A percentile compares a stretch with the other conserved stretches of the same genome.
Evolutionary conservation across 78 protist genomes (phyloP).

Genomic region (Trichosphaerium sp.): DNA sequence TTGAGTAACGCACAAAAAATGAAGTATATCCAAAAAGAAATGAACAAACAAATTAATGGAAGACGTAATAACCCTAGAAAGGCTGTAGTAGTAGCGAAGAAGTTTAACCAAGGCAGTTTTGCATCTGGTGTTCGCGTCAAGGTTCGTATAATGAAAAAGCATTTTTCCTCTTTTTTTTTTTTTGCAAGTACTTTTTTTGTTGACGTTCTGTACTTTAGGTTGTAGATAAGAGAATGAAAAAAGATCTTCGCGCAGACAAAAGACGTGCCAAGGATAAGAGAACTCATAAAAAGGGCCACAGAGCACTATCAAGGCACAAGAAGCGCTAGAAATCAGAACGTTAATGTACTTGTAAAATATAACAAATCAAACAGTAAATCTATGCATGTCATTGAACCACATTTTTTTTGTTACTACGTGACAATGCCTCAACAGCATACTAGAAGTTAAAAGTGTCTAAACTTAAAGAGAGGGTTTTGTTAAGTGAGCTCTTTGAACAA

Average conservation of each 20-base stretch:
- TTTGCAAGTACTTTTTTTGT: no score
- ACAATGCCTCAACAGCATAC: no score
- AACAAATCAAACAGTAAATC: no score
- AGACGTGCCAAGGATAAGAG: not conserved
- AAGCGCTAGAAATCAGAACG: no score
- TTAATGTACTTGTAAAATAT: no score
- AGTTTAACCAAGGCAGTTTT: not conserved
- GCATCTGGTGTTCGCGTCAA: not conserved
- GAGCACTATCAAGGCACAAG: no score
- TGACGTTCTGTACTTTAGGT: constrained; percentile 13
- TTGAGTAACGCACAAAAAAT: constrained; percentile 7
- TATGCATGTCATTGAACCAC: no score
- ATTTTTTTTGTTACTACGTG: no score
- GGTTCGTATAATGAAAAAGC: not conserved
- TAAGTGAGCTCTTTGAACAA: no score
- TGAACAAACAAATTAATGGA: not conserved
- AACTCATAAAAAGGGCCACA: no score
- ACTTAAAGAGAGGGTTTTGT: no score
- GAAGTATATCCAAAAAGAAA: not conserved
- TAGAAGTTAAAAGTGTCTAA: no score
- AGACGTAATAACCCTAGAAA: not conserved
- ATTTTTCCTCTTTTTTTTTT: not conserved
- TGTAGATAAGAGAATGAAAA: constrained; percentile 1
- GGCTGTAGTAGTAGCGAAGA: not conserved
- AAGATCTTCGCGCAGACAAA: constrained; percentile 7